Evolutionary conservation across 441 rosid genomes (phyloP).

Genomic region (Pelargonium fulgidum): DNA sequence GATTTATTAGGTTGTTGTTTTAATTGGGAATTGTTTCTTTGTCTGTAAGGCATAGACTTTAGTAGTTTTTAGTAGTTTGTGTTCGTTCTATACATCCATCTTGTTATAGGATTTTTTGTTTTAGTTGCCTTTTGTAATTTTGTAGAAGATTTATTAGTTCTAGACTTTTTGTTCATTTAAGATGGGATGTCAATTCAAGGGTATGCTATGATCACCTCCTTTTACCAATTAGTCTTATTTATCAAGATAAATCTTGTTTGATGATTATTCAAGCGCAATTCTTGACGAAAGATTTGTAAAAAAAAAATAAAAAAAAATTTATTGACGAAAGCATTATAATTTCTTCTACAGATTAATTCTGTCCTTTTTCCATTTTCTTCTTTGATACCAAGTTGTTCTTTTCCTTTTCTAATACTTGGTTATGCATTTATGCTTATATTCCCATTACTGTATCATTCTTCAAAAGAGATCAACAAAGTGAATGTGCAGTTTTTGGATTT

Average conservation of each 20-base stretch:
- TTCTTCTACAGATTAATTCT: not conserved
- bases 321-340: not conserved
- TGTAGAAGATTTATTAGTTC: not conserved
- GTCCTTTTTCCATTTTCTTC: not conserved
- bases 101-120: not conserved
- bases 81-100: not conserved
- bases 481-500: not conserved
- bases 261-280: not conserved
- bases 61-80: not conserved
- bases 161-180: not conserved
- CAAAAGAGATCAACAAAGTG: not conserved
- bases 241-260: not conserved
- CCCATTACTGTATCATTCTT: not conserved
- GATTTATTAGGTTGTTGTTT: not conserved
- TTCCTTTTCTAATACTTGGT: not conserved
- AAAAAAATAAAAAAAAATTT: no score
- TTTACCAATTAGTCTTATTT: not conserved
- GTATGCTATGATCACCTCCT: not conserved
- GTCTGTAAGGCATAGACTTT: not conserved
- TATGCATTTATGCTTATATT: not conserved
- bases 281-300: not conserved
- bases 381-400: not conserved
- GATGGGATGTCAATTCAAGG: conserved; percentile 4
- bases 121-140: not conserved
- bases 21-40: not conserved